phyloP scores from a whole-genome alignment of 1,284 basidiomycete species.

The Termitomyces sp. region DNA sequence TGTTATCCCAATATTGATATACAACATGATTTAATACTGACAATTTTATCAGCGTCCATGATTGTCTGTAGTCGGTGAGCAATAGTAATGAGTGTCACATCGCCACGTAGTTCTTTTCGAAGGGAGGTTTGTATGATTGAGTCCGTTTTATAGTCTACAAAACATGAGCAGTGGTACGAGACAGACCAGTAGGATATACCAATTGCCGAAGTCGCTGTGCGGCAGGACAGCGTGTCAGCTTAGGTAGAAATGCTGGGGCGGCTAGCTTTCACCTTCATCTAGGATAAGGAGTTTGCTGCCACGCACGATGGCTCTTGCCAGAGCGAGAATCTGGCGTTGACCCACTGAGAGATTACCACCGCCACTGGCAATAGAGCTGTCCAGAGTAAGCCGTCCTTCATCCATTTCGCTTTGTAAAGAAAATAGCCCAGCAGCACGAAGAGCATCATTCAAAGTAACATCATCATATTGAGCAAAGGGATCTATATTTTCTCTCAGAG shows the following conservation, averaged over 20 bases:
- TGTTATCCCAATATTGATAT: background rate
- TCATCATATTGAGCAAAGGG: conserved; percentile 76
- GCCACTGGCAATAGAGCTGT: conserved; percentile 48
- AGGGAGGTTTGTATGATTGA: conserved; percentile 54
- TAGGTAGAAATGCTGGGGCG: background rate
- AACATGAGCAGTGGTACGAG: conserved; percentile 12
- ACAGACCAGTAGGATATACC: conserved; percentile 25
- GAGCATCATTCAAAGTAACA: conserved; percentile 47
- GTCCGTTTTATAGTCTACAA: conserved; percentile 55
- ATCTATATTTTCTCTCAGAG: conserved; percentile 55
- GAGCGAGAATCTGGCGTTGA: conserved; percentile 62
- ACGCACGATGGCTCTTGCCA: conserved; percentile 54
- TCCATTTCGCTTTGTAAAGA: conserved; percentile 45
- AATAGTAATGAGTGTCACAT: conserved; percentile 59
- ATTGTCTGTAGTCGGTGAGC: conserved; percentile 70
- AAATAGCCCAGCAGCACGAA: conserved; percentile 52
- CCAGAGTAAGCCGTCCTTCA: conserved; percentile 44
- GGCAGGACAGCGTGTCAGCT: conserved; percentile 12
- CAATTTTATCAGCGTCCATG: conserved; percentile 58
- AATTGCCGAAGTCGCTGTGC: conserved; percentile 45
- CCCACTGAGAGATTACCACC: conserved; percentile 68
- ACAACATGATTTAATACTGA: conserved; percentile 14
- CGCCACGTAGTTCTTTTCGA: conserved; percentile 44
- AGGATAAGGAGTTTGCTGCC: conserved; percentile 56
- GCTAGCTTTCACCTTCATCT: conserved; percentile 44